Evolutionary conservation across 345 rosid genomes (phyloP).

Genomic region (Schrenkiella parvula): DNA sequence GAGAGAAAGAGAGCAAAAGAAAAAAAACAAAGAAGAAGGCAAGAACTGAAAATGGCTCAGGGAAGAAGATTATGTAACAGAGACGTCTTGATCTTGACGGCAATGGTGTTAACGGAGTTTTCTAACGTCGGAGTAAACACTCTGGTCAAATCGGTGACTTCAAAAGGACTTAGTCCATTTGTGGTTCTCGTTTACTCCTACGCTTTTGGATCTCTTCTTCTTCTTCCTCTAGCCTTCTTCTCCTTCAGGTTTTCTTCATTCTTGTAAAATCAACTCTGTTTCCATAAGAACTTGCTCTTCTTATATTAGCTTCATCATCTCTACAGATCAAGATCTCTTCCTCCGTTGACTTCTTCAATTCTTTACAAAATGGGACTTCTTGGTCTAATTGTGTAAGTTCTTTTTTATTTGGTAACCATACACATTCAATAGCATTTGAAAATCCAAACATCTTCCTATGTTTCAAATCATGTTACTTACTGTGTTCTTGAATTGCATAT

Average conservation of each 20-base stretch:
- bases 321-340: conserved; percentile 32
- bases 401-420: not conserved
- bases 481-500: not conserved
- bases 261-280: not conserved
- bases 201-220: conserved; percentile 28
- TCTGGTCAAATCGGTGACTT: conserved; percentile 33
- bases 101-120: conserved; percentile 25
- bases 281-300: not conserved
- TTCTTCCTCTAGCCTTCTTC: conserved; percentile 29
- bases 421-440: not conserved
- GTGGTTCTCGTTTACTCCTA: conserved; percentile 31
- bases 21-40: not conserved
- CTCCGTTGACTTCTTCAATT: conserved; percentile 25
- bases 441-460: not conserved
- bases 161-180: conserved; percentile 30
- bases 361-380: conserved; percentile 26
- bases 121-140: conserved; percentile 29
- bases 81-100: conserved; percentile 25
- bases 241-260: conserved; percentile 27
- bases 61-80: conserved; percentile 3
- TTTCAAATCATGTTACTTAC: not conserved
- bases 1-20: not conserved
- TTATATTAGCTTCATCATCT: not conserved
- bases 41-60: conserved; percentile 9
- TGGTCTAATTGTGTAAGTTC: conserved; percentile 29